These are phyloP conservation scores for Citrus maxima DNA, from an alignment of 345 rosid species.

Conservation along the genomic window DNA sequence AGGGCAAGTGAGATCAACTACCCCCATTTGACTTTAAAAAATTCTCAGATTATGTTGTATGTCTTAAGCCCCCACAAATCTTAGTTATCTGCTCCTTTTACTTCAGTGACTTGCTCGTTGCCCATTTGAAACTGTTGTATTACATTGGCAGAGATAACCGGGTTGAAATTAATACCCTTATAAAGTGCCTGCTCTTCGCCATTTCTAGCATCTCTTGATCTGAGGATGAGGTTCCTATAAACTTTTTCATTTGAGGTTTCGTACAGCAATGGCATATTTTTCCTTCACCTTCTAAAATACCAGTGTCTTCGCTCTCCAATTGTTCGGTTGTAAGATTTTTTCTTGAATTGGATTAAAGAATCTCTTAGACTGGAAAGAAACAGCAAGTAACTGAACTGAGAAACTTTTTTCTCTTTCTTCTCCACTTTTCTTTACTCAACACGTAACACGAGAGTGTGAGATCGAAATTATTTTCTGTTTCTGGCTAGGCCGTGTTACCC, in stretches of 20 bases:
- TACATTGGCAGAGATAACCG: conserved; percentile 13
- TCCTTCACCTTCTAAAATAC: conserved; percentile 40
- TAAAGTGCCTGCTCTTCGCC: conserved; percentile 44
- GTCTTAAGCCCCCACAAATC: conserved; percentile 15
- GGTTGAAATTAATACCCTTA: conserved; percentile 51
- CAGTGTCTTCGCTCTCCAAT: conserved; percentile 22
- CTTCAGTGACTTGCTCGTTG: no score
- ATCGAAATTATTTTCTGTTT: background rate
- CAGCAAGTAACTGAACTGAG: conserved; percentile 42
- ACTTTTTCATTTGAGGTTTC: conserved; percentile 63
- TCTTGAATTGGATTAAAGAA: conserved; percentile 68
- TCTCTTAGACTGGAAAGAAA: conserved; percentile 47
- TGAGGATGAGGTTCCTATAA: conserved; percentile 38
- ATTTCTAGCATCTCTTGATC: conserved; percentile 5
- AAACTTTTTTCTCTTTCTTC: conserved; percentile 12
- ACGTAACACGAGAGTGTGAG: background rate
- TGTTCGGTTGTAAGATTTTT: conserved; percentile 42
- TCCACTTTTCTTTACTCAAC: background rate
- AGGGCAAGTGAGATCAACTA: conserved; percentile 10
- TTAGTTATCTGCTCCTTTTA: no score
- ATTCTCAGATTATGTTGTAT: no score
- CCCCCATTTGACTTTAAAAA: no score
- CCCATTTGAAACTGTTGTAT: background rate
- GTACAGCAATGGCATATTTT: conserved; percentile 53
- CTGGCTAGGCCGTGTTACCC: background rate